A percentile compares a stretch with the other conserved stretches of the same genome.
These are phyloP conservation scores for Bipolaris sorokiniana DNA, from an alignment of 2,329 filamentous ascomycete genomes.

Conservation along the genomic window DNA sequence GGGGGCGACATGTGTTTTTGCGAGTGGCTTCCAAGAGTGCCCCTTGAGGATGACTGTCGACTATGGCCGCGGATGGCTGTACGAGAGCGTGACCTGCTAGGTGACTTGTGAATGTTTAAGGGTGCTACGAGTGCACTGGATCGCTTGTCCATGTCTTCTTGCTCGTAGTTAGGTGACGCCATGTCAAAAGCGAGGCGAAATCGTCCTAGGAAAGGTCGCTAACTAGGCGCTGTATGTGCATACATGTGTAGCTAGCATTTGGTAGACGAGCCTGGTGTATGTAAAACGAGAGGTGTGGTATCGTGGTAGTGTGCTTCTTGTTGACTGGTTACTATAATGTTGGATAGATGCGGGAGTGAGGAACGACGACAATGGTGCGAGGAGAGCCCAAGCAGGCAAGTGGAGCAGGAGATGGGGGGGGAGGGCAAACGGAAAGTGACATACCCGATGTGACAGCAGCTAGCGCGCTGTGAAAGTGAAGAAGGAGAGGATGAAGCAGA, in stretches of 20 bases:
- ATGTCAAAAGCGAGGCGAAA: slow-evolving; percentile 25
- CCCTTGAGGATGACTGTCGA: slow-evolving; percentile 43
- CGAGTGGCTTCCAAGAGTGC: slow-evolving; percentile 37
- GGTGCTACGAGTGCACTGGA: slow-evolving; percentile 47
- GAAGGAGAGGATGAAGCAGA: not conserved
- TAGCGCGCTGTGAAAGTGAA: slow-evolving; percentile 5
- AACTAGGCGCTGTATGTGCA: slow-evolving; percentile 34
- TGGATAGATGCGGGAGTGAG: slow-evolving; percentile 28
- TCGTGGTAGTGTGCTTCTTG: slow-evolving; percentile 1
- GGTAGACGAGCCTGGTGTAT: slow-evolving; percentile 18
- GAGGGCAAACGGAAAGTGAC: slow-evolving; percentile 35
- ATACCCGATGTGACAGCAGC: slow-evolving; percentile 32
- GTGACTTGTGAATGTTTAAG: slow-evolving; percentile 47
- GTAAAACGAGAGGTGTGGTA: slow-evolving; percentile 12
- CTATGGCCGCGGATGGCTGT: slow-evolving; percentile 31
- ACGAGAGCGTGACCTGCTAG: slow-evolving; percentile 36
- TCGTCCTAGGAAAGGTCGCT: slow-evolving; percentile 24
- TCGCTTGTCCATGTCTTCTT: slow-evolving; percentile 40
- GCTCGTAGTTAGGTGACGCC: slow-evolving; percentile 36
- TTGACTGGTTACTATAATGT: slow-evolving; percentile 38
- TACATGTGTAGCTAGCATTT: slow-evolving; percentile 37
- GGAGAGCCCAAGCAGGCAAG: slow-evolving; percentile 36
- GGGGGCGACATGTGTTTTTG: slow-evolving; percentile 74
- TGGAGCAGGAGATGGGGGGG: slow-evolving; percentile 22
- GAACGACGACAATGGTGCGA: slow-evolving; percentile 37